Conservation (phyloP, 2,329 filamentous ascomycete species). For the Clonostachys sp. region DNA sequence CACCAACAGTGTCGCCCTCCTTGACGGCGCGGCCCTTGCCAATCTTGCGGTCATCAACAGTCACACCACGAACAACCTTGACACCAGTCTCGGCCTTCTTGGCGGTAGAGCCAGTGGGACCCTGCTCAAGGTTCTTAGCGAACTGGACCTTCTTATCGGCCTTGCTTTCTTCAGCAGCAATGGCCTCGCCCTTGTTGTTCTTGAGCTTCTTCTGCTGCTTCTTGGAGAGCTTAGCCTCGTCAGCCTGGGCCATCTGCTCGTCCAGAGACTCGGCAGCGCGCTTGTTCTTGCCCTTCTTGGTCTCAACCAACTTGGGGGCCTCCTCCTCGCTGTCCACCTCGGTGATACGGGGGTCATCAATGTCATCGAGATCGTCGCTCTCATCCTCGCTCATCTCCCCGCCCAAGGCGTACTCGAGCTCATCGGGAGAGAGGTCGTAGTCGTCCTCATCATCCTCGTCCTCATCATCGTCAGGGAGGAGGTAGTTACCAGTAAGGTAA, state of each 20-base stretch:
- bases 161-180: slow-evolving; percentile 57
- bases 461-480: slow-evolving; percentile 66
- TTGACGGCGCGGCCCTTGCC: slow-evolving; percentile 82
- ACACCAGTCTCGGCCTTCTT: slow-evolving; percentile 55
- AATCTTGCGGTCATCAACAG: slow-evolving; percentile 90
- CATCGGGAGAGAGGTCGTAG: slow-evolving; percentile 78
- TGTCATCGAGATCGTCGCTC: slow-evolving; percentile 71
- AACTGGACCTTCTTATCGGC: slow-evolving; percentile 96
- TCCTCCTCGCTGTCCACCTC: slow-evolving; percentile 80
- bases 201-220: slow-evolving; percentile 98
- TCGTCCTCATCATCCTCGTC: slow-evolving; percentile 62
- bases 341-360: slow-evolving; percentile 76
- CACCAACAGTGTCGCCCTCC: slow-evolving; percentile 83
- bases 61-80: slow-evolving; percentile 84
- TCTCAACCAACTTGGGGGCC: slow-evolving; percentile 53
- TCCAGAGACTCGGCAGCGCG: slow-evolving; percentile 78
- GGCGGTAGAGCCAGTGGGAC: slow-evolving; percentile 70
- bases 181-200: slow-evolving; percentile 94
- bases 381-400: slow-evolving; percentile 71
- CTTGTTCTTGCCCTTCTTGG: slow-evolving; percentile 86
- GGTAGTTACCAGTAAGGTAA: slow-evolving; percentile 94
- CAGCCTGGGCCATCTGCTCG: slow-evolving; percentile 75
- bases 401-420: slow-evolving; percentile 67
- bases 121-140: slow-evolving; percentile 97
- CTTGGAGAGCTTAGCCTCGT: slow-evolving; percentile 81